A percentile compares a stretch with the other conserved stretches of the same genome.
Conservation (phyloP, 768 basidiomycete species). For the Tulasnella sp. region DNA sequence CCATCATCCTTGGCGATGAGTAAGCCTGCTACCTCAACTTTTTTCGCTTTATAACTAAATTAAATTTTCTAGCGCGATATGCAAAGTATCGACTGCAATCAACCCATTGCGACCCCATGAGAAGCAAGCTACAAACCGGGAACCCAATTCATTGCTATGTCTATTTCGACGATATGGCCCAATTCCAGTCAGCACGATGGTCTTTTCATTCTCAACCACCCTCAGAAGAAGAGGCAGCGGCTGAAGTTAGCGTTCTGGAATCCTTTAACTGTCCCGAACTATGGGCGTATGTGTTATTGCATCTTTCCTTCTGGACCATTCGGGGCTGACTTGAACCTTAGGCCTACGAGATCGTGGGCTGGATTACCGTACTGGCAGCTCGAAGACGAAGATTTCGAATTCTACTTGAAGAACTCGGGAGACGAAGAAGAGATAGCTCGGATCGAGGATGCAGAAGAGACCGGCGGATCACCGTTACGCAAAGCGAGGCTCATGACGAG, state of each 20-base stretch:
- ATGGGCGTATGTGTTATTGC: neutral
- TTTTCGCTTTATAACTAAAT: neutral
- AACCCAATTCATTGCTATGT: neutral
- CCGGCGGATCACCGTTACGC: neutral
- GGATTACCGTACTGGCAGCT: neutral
- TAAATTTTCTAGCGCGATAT: neutral
- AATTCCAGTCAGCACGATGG: neutral
- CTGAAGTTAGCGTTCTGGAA: neutral
- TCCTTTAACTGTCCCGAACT: neutral
- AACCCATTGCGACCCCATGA: neutral
- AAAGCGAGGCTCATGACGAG: no score
- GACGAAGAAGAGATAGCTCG: neutral
- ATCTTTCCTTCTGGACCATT: neutral
- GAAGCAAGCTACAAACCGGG: neutral
- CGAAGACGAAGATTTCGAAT: neutral
- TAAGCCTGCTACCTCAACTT: neutral
- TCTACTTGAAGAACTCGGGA: neutral
- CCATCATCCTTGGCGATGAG: neutral
- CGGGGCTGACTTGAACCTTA: neutral
- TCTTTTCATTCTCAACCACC: neutral
- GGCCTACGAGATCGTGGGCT: no score
- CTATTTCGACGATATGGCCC: neutral
- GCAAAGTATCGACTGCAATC: neutral
- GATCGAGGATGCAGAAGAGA: neutral
- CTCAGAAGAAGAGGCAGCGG: neutral